Conservation (phyloP, 2,329 filamentous ascomycete genomes). For the Pseudogymnoascus verrucosus region DNA sequence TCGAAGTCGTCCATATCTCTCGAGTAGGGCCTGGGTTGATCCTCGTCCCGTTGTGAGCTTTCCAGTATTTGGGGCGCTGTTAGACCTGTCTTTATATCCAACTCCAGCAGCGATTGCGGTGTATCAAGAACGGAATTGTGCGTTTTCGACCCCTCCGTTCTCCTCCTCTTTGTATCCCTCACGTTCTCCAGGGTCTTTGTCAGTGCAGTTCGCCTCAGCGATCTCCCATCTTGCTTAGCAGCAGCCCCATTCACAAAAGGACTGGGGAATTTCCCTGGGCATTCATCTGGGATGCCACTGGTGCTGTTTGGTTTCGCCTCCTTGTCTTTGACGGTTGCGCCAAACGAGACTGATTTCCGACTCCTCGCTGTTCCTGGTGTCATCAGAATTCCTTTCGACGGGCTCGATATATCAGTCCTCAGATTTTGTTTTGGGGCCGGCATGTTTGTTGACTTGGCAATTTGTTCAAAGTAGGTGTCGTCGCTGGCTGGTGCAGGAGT, state of each 20-base stretch:
- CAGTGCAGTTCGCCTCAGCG: conserved; percentile 30
- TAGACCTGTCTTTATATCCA: conserved; percentile 8
- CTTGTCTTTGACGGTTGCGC: conserved; percentile 34
- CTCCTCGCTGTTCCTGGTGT: conserved; percentile 55
- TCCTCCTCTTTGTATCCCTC: conserved; percentile 24
- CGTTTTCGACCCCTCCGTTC: not conserved
- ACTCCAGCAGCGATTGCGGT: not conserved
- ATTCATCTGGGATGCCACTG: conserved; percentile 25
- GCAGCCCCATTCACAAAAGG: conserved; percentile 18
- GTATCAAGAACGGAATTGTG: not conserved
- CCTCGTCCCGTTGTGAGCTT: conserved; percentile 8
- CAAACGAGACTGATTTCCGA: conserved; percentile 59
- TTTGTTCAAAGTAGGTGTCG: conserved; percentile 24
- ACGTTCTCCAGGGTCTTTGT: conserved; percentile 40
- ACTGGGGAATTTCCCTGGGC: conserved; percentile 26
- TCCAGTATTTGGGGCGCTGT: conserved; percentile 5
- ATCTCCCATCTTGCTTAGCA: not conserved
- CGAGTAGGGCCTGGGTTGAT: conserved; percentile 23
- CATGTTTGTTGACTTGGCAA: conserved; percentile 27
- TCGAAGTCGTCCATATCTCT: conserved; percentile 33
- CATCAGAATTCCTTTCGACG: conserved; percentile 45
- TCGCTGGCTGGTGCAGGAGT: conserved; percentile 39
- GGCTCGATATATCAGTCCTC: not conserved
- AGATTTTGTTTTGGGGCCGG: conserved; percentile 14
- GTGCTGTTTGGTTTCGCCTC: conserved; percentile 17